A percentile compares a stretch with the other conserved stretches of the same genome.
phyloP scores from a whole-genome alignment of 176 grass and related monocot species.

The Avena eriantha region DNA sequence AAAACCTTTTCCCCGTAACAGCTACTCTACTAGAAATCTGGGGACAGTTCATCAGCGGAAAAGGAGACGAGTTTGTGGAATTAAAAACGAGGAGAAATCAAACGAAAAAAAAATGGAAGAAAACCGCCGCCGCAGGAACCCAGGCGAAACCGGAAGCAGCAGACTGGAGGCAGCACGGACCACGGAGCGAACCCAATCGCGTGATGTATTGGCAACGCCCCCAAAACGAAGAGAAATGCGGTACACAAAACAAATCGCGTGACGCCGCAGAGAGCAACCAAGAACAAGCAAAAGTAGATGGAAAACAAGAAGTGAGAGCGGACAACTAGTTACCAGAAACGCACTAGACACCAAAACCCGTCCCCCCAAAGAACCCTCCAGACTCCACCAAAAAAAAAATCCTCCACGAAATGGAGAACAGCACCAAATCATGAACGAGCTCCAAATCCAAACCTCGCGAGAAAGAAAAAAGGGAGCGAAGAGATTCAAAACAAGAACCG shows the following conservation, averaged over 20 bases:
- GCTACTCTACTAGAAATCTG: background rate
- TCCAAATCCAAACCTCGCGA: background rate
- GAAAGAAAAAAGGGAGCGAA: background rate
- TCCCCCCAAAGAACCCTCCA: background rate
- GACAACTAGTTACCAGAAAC: background rate
- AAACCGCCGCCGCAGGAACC: background rate
- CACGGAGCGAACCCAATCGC: background rate
- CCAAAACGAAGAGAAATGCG: background rate
- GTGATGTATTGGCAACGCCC: background rate
- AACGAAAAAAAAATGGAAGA: background rate
- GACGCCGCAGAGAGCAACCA: background rate
- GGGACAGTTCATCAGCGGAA: background rate
- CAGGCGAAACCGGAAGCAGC: background rate
- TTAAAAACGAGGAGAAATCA: background rate
- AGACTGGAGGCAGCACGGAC: background rate
- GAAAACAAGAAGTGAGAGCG: conserved; percentile 1
- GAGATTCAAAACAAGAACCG: conserved; percentile 6
- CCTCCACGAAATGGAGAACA: background rate
- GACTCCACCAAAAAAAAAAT: background rate
- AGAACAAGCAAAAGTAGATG: conserved; percentile 7
- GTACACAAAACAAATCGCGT: background rate
- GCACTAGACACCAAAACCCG: background rate
- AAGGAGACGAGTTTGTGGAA: background rate
- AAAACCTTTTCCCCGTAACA: background rate
- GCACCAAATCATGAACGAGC: background rate